These are phyloP conservation scores for Tetramitus jugosus DNA, from an alignment of 208 protist species.

Conservation along the genomic window DNA sequence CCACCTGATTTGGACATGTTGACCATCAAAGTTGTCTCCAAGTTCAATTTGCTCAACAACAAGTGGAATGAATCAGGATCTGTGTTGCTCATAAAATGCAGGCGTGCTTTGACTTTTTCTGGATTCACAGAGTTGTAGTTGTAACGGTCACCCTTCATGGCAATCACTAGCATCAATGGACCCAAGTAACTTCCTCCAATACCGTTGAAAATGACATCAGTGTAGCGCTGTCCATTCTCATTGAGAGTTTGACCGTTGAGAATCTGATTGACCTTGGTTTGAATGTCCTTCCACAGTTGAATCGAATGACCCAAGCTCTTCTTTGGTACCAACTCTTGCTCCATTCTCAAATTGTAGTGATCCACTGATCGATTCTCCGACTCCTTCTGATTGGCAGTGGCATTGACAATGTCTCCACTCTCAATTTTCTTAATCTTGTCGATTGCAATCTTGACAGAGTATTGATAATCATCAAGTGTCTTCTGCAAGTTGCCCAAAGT, in stretches of 20 bases:
- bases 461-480: neutral
- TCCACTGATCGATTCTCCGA: slow-evolving; percentile 39
- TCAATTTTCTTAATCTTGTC: slow-evolving; percentile 3
- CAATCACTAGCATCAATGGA: slow-evolving; percentile 38
- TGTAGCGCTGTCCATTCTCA: slow-evolving; percentile 26
- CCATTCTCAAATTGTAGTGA: slow-evolving; percentile 40
- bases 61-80: slow-evolving; percentile 34
- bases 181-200: slow-evolving; percentile 45
- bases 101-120: slow-evolving; percentile 19
- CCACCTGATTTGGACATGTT: slow-evolving; percentile 41
- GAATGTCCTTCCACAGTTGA: slow-evolving; percentile 25
- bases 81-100: slow-evolving; percentile 32
- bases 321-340: slow-evolving; percentile 10
- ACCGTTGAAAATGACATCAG: slow-evolving; percentile 43
- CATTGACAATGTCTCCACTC: neutral
- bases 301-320: slow-evolving; percentile 29
- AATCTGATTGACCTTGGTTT: neutral
- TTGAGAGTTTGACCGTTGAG: neutral
- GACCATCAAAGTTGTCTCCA: slow-evolving; percentile 24
- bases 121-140: neutral
- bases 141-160: neutral
- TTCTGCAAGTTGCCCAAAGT: neutral
- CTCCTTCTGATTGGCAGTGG: slow-evolving; percentile 14
- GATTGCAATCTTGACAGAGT: neutral
- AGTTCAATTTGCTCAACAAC: neutral